These are phyloP conservation scores for Lactifluus piperatus DNA, from an alignment of 768 basidiomycete species.

Conservation along the genomic window DNA sequence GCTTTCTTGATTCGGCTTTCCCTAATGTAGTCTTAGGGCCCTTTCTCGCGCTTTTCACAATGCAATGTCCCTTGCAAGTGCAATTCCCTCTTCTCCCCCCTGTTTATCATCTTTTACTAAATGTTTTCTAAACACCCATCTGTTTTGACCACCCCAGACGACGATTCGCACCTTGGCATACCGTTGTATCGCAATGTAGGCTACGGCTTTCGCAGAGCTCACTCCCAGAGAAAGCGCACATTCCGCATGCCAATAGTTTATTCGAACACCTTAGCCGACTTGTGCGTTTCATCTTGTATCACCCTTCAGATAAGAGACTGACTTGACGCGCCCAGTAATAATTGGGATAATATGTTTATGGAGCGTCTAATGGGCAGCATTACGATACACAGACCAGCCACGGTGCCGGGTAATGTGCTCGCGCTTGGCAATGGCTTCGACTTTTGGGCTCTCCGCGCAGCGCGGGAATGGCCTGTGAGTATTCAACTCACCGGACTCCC, in stretches of 20 bases:
- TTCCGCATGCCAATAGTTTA: conserved; percentile 5
- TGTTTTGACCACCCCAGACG: neutral
- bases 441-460: conserved; percentile 63
- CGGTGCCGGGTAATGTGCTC: conserved; percentile 44
- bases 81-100: neutral
- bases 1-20: neutral
- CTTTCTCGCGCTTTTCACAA: neutral
- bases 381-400: conserved; percentile 46
- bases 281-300: neutral
- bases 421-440: conserved; percentile 70
- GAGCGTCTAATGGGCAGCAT: conserved; percentile 38
- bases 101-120: neutral
- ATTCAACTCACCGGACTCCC: neutral
- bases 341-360: conserved; percentile 65
- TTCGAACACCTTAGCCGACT: conserved; percentile 4
- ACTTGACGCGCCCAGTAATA: conserved; percentile 37
- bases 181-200: neutral
- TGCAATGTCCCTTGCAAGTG: neutral
- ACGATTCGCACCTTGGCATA: neutral
- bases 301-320: neutral
- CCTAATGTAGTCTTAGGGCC: neutral
- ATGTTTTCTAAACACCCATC: neutral
- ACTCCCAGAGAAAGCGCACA: neutral
- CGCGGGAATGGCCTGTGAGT: conserved; percentile 54
- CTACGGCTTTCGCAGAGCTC: neutral